phyloP scores from a whole-genome alignment of 208 protist species.

The Acanthamoeba triangularis region DNA sequence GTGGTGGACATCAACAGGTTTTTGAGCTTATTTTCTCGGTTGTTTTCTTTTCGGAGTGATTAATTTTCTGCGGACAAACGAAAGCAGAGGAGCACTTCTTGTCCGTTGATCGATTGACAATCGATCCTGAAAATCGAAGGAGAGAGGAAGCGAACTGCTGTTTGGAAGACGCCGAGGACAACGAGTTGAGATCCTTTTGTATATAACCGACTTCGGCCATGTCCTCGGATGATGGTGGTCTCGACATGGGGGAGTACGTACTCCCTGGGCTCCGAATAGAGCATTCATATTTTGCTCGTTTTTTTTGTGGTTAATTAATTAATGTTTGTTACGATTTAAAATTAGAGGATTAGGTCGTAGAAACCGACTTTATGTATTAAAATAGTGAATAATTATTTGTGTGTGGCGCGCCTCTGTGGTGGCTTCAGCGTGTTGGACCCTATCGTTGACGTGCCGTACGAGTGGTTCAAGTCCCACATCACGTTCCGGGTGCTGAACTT shows the following conservation, averaged over 20 bases:
- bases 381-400: neutral
- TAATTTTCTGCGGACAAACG: neutral
- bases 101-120: neutral
- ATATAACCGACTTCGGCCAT: too few relatives aligned
- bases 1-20: too few relatives aligned
- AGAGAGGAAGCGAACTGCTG: too few relatives aligned
- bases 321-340: neutral
- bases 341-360: neutral
- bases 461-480: constrained; percentile 47
- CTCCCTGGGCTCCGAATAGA: too few relatives aligned
- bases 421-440: constrained; percentile 43
- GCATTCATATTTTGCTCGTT: too few relatives aligned
- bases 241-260: too few relatives aligned
- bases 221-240: too few relatives aligned
- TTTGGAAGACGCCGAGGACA: neutral
- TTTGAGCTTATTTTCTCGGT: neutral
- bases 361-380: neutral
- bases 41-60: too few relatives aligned
- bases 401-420: neutral
- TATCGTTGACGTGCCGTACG: constrained; percentile 16
- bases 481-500: constrained; percentile 48
- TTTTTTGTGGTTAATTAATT: too few relatives aligned
- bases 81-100: neutral
- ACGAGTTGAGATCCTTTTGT: neutral
- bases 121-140: neutral